Conservation (phyloP, 2,329 filamentous ascomycete genomes). For the Colletotrichum eleusines region DNA sequence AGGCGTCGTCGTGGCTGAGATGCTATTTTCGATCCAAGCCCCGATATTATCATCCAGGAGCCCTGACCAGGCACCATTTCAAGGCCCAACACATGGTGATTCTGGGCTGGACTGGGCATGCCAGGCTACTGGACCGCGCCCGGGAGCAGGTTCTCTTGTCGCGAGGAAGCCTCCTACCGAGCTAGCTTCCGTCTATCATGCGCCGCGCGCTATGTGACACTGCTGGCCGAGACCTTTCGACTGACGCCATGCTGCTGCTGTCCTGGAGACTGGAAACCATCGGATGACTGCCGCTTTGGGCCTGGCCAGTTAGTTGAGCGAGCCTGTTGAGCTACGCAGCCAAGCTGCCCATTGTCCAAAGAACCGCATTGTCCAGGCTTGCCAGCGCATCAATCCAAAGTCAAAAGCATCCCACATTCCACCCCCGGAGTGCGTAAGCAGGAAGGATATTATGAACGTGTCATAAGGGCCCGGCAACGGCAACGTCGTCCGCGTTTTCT, state of each 20-base stretch:
- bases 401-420: constrained; percentile 31
- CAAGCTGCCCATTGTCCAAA: constrained; percentile 11
- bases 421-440: background rate
- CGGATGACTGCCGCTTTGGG: constrained; percentile 31
- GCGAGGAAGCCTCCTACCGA: constrained; percentile 21
- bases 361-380: constrained; percentile 12
- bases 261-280: constrained; percentile 29
- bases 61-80: constrained; percentile 11
- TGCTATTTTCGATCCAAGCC: constrained; percentile 33
- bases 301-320: constrained; percentile 8
- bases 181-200: constrained; percentile 14
- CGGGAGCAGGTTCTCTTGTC: constrained; percentile 5
- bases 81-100: constrained; percentile 7
- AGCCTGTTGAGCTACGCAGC: constrained; percentile 17
- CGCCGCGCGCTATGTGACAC: constrained; percentile 26
- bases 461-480: constrained; percentile 16
- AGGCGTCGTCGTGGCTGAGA: constrained; percentile 37
- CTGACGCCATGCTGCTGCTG: constrained; percentile 33
- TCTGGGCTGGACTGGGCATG: constrained; percentile 4
- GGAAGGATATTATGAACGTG: background rate
- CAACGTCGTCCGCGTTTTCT: background rate
- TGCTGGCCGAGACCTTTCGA: constrained; percentile 30
- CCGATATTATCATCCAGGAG: constrained; percentile 26
- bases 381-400: constrained; percentile 34
- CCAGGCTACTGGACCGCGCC: background rate